Conservation (phyloP, 345 rosid genomes). For the Lumnitzera racemosa region DNA sequence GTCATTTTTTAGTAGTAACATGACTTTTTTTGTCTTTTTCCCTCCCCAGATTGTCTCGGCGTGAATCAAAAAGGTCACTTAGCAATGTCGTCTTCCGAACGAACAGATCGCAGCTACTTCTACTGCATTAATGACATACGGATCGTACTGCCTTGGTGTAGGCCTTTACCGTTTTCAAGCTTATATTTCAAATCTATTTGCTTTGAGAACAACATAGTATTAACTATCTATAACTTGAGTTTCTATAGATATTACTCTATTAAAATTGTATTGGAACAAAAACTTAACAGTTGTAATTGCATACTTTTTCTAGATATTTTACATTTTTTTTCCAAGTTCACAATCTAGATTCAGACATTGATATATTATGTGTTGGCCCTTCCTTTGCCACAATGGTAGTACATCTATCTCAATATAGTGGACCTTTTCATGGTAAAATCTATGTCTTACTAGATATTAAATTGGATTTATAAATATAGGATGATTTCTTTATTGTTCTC, state of each 20-base stretch:
- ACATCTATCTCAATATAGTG: background rate
- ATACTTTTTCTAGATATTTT: background rate
- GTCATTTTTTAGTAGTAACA: too few relatives aligned
- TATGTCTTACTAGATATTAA: background rate
- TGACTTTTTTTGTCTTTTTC: too few relatives aligned
- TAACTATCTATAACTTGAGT: too few relatives aligned
- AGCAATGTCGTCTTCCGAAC: too few relatives aligned
- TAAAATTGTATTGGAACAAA: background rate
- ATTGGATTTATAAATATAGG: conserved; percentile 17
- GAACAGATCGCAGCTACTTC: too few relatives aligned
- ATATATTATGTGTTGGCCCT: conserved; percentile 47
- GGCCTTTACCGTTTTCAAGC: background rate
- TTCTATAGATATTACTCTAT: too few relatives aligned
- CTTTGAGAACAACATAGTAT: too few relatives aligned
- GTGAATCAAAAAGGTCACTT: too few relatives aligned
- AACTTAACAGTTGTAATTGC: background rate
- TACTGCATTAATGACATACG: too few relatives aligned
- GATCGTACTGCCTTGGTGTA: conserved; percentile 46
- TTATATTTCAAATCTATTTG: too few relatives aligned
- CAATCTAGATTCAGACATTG: conserved; percentile 52
- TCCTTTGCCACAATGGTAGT: conserved; percentile 42
- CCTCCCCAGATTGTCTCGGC: too few relatives aligned
- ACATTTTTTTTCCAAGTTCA: conserved; percentile 29
- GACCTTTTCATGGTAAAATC: background rate
- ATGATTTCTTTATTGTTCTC: conserved; percentile 47